These are phyloP conservation scores for Trichopus zeylanicus DNA, from an alignment of 116 monocot species.

Conservation along the genomic window DNA sequence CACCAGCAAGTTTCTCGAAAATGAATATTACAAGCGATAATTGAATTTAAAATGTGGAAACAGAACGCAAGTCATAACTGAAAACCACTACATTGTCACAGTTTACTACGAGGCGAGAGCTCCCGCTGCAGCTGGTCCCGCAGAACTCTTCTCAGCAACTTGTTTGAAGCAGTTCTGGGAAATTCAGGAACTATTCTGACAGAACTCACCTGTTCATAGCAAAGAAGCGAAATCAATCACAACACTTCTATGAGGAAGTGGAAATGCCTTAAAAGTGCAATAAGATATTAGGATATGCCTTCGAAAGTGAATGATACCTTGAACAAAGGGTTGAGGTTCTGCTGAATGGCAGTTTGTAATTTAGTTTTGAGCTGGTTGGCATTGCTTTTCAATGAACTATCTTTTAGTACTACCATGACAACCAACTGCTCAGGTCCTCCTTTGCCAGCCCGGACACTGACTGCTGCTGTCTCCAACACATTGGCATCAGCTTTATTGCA, in stretches of 20 bases:
- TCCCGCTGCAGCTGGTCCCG: slow-evolving; percentile 53
- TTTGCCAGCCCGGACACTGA: slow-evolving; percentile 36
- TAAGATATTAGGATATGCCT: not conserved
- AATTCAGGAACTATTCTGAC: slow-evolving; percentile 73
- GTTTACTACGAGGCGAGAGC: slow-evolving; percentile 27
- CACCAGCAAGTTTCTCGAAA: no score
- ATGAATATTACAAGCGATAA: no score
- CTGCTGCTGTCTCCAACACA: slow-evolving; percentile 82
- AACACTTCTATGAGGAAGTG: no score
- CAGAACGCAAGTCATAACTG: no score
- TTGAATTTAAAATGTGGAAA: no score
- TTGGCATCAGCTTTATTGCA: slow-evolving; percentile 79
- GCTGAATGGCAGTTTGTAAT: slow-evolving; percentile 67
- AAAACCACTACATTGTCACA: no score
- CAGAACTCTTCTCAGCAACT: slow-evolving; percentile 69
- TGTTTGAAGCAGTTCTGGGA: slow-evolving; percentile 82
- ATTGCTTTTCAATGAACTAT: slow-evolving; percentile 17
- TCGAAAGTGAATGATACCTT: slow-evolving; percentile 44
- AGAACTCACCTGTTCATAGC: slow-evolving; percentile 42
- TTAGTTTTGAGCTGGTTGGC: slow-evolving; percentile 35
- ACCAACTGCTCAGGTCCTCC: slow-evolving; percentile 81
- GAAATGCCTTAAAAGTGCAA: no score
- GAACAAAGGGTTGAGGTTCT: slow-evolving; percentile 83
- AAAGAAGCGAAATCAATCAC: slow-evolving; percentile 1
- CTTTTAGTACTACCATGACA: slow-evolving; percentile 58